Conservation (phyloP, 2,329 filamentous ascomycete genomes). For the Phaeosphaeria sp. region DNA sequence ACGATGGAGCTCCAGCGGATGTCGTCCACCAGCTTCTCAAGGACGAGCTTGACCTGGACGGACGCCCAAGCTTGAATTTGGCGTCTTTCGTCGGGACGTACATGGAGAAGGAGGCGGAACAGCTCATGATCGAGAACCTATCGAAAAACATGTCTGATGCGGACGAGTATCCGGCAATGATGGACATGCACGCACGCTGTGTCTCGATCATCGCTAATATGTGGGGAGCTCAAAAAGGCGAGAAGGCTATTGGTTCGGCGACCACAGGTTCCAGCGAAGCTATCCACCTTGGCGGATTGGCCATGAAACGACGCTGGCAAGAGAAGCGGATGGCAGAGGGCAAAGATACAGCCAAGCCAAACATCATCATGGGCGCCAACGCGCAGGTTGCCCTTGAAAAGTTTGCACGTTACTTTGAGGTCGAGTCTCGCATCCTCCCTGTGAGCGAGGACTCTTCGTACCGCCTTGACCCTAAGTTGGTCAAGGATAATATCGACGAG, state of each 20-base stretch:
- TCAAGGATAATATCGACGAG: constrained; percentile 73
- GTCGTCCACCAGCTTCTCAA: constrained; percentile 68
- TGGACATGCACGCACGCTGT: constrained; percentile 69
- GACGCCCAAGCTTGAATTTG: constrained; percentile 70
- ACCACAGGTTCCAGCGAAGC: constrained; percentile 76
- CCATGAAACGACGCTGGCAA: constrained; percentile 77
- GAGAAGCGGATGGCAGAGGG: constrained; percentile 65
- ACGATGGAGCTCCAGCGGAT: constrained; percentile 65
- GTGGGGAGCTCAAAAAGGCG: constrained; percentile 67
- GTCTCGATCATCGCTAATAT: constrained; percentile 72
- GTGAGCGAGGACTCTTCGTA: constrained; percentile 68
- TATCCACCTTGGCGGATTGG: constrained; percentile 72
- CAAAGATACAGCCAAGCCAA: constrained; percentile 69
- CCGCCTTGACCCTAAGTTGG: constrained; percentile 68
- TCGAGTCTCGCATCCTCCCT: constrained; percentile 70
- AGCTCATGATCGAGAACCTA: constrained; percentile 72
- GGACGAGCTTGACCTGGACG: constrained; percentile 50
- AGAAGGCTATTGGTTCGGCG: constrained; percentile 71
- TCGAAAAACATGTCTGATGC: constrained; percentile 76
- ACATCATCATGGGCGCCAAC: constrained; percentile 77
- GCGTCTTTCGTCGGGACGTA: constrained; percentile 75
- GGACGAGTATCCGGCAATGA: constrained; percentile 55
- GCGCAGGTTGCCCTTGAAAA: constrained; percentile 77
- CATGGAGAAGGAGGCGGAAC: constrained; percentile 70
- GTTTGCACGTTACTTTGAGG: constrained; percentile 76